A percentile compares a stretch with the other conserved stretches of the same genome.
phyloP scores from a whole-genome alignment of 1,284 basidiomycete species.

The Cryptococcus sp. region DNA sequence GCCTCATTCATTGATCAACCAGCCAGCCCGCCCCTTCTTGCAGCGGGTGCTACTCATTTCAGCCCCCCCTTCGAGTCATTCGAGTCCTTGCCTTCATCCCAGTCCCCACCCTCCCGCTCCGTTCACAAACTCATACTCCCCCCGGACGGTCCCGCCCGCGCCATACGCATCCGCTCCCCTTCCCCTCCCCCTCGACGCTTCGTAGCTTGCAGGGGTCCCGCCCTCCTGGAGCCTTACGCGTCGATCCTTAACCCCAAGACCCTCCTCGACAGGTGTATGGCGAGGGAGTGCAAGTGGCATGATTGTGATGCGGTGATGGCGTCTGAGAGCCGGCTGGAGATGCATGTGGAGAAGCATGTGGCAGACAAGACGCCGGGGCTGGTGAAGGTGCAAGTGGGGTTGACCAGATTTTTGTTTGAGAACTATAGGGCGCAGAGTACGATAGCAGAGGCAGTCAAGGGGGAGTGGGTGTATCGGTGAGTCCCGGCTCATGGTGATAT shows the following conservation, averaged over 20 bases:
- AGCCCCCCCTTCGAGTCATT: no score
- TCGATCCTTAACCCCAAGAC: slow-evolving; percentile 23
- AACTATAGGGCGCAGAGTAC: slow-evolving; percentile 2
- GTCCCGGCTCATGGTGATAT: neutral
- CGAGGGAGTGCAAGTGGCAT: slow-evolving; percentile 34
- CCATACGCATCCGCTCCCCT: neutral
- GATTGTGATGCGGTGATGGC: slow-evolving; percentile 35
- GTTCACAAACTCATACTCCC: neutral
- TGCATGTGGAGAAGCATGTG: slow-evolving; percentile 21
- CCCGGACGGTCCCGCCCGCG: neutral
- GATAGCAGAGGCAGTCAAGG: slow-evolving; percentile 1
- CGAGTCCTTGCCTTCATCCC: no score
- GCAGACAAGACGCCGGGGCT: neutral
- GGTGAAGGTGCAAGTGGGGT: slow-evolving; percentile 19
- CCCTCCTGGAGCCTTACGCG: slow-evolving; percentile 27
- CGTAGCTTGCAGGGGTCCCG: slow-evolving; percentile 22
- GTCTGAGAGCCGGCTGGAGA: slow-evolving; percentile 25
- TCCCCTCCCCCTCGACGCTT: slow-evolving; percentile 24
- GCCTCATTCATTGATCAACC: no score
- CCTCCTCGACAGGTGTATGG: slow-evolving; percentile 24
- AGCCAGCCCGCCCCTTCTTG: no score
- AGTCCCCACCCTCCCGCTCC: no score
- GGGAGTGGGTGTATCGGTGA: slow-evolving; percentile 12
- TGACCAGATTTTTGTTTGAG: slow-evolving; percentile 14
- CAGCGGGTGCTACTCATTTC: no score